Percentiles rank a stretch among this genome's conserved stretches.
These are phyloP conservation scores for Termitomyces sp. DNA, from an alignment of 768 basidiomycete species.

Conservation along the genomic window DNA sequence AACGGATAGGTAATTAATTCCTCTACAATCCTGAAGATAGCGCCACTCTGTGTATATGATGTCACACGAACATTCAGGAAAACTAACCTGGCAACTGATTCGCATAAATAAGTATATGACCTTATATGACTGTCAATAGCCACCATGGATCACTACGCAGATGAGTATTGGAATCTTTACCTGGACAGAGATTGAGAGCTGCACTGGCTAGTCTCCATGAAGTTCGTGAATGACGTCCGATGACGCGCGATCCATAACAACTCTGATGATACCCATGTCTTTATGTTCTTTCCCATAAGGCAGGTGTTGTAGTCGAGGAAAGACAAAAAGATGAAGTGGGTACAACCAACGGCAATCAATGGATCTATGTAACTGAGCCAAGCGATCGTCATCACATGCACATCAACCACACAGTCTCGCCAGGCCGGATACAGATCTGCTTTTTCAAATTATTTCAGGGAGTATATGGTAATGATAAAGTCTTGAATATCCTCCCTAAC, in stretches of 20 bases:
- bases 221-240: background rate
- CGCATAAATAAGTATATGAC: too few relatives aligned
- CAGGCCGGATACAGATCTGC: background rate
- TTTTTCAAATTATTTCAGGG: background rate
- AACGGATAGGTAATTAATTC: too few relatives aligned
- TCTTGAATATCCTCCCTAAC: too few relatives aligned
- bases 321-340: background rate
- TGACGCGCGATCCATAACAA: background rate
- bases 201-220: background rate
- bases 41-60: too few relatives aligned
- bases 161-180: background rate
- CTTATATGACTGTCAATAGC: background rate
- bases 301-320: conserved; percentile 1
- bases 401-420: background rate
- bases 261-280: background rate
- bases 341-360: background rate
- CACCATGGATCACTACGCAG: background rate
- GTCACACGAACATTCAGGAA: too few relatives aligned
- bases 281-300: background rate
- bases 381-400: background rate
- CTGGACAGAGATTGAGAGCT: too few relatives aligned
- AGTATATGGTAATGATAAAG: too few relatives aligned
- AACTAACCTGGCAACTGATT: too few relatives aligned
- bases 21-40: too few relatives aligned
- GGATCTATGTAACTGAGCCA: background rate